Evolutionary conservation across 805 yeast genomes (phyloP), one percentile per base, ranked within the genome.

Genomic region (Jamesozyma rosinii): DNA sequence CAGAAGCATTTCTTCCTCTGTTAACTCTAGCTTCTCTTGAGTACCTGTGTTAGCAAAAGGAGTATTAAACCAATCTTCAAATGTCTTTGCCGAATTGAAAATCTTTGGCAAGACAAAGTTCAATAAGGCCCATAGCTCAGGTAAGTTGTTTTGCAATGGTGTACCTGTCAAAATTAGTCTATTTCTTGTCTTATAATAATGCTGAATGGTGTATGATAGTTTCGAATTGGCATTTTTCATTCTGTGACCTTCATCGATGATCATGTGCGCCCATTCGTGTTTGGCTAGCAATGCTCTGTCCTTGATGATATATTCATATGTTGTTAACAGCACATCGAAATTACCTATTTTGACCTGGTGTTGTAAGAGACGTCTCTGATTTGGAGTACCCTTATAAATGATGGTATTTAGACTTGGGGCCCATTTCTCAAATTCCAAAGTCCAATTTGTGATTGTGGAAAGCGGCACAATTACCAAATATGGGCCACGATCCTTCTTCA

Each of bases 191-290:
- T 75, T 80, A 54, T 85, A 84, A 54, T 77, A 82, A 43, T 74
- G 77, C 30, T 81, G 77, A 51, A 84, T 75, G 0, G 92, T 83
- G 43, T 69, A 69, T 0, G 90, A 81, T 44, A 84, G 66, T 57
- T 83, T 84, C 2, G 90, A 82, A 44, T 76, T 75, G 1, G 88
- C 71, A 57, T 84, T 84, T 59, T 84, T 84, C 88, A 84, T 81
- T 66, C 94, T 72, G 63, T 84, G 95, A 63, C 95, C 95, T 70
- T 84, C 95, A 69, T 84, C 95, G 51, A 84, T 84, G 50, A 84
- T 83, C 90, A 84, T 84, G 61, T 85, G 90, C 35, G 83, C 82
- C 79, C 89, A 84, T 49, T 75, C 75, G 51, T 81, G 76, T 54
- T 80, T 81, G 24, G 79, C 65, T 53, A 84, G 66, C 18, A 84